Evolutionary conservation across 176 grass and related monocot species (phyloP).

Genomic region (Zea luxurians): DNA sequence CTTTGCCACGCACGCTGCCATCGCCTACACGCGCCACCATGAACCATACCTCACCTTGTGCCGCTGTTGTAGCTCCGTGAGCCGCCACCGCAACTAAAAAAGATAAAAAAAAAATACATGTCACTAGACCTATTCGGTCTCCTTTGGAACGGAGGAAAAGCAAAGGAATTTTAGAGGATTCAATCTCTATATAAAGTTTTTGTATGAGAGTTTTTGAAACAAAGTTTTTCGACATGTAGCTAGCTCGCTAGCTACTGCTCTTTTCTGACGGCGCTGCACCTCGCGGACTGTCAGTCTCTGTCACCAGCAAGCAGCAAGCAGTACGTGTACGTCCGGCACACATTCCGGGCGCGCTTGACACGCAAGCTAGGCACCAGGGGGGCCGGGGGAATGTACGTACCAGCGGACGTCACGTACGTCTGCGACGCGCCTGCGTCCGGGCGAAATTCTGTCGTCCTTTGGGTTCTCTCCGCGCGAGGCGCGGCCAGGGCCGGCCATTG

Average conservation of each 20-base stretch:
- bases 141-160: too few relatives aligned
- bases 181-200: too few relatives aligned
- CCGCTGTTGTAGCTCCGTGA: too few relatives aligned
- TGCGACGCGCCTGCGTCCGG: neutral
- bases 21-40: too few relatives aligned
- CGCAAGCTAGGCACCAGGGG: neutral
- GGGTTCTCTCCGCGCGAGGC: neutral
- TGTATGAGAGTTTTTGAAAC: too few relatives aligned
- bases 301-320: neutral
- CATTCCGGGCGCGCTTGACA: neutral
- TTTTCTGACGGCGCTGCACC: neutral
- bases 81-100: too few relatives aligned
- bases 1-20: too few relatives aligned
- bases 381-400: neutral
- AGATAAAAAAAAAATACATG: too few relatives aligned
- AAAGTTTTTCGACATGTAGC: too few relatives aligned
- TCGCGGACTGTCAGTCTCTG: neutral
- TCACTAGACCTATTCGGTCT: too few relatives aligned
- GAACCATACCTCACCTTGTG: too few relatives aligned
- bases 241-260: neutral
- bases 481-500: conserved; percentile 3
- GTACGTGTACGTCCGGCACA: neutral
- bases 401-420: conserved; percentile 20
- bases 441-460: conserved; percentile 21
- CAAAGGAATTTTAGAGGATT: too few relatives aligned